A percentile compares a stretch with the other conserved stretches of the same genome.
phyloP scores from a whole-genome alignment of 805 yeast genomes.

The Saccharomycopsis olivae region DNA sequence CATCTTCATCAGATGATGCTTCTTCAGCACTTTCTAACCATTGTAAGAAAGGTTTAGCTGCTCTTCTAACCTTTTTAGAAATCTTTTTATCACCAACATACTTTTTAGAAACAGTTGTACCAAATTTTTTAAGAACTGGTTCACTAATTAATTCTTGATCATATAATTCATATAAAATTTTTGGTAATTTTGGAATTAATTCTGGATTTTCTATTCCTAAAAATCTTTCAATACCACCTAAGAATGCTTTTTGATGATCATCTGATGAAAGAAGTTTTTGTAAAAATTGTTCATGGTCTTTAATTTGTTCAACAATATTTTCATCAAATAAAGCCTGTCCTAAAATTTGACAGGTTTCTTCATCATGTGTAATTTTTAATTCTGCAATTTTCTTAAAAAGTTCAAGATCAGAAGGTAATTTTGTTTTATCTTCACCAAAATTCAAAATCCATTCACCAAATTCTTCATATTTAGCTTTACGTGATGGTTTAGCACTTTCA shows the following conservation, averaged over 20 bases:
- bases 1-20: constrained; percentile 56
- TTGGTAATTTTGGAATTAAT: constrained; percentile 65
- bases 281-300: constrained; percentile 72
- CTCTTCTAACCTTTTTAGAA: constrained; percentile 83
- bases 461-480: constrained; percentile 30
- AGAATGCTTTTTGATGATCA: constrained; percentile 74
- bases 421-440: constrained; percentile 41
- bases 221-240: constrained; percentile 94
- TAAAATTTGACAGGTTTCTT: constrained; percentile 78
- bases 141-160: constrained; percentile 79
- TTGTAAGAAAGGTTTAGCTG: constrained; percentile 89
- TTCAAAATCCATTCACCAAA: constrained; percentile 20
- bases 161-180: constrained; percentile 70
- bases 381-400: constrained; percentile 84
- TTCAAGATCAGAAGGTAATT: constrained; percentile 76
- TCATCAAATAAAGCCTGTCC: constrained; percentile 85
- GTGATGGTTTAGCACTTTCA: constrained; percentile 45
- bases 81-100: constrained; percentile 78
- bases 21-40: constrained; percentile 95
- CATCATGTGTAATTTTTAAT: constrained; percentile 57
- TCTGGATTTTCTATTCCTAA: constrained; percentile 73
- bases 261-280: constrained; percentile 58
- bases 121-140: constrained; percentile 74
- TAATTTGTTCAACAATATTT: constrained; percentile 46
- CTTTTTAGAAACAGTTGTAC: constrained; percentile 84